These are phyloP conservation scores for Clavariopsis aquatica DNA, from an alignment of 495 filamentous ascomycete genomes.

Conservation along the genomic window DNA sequence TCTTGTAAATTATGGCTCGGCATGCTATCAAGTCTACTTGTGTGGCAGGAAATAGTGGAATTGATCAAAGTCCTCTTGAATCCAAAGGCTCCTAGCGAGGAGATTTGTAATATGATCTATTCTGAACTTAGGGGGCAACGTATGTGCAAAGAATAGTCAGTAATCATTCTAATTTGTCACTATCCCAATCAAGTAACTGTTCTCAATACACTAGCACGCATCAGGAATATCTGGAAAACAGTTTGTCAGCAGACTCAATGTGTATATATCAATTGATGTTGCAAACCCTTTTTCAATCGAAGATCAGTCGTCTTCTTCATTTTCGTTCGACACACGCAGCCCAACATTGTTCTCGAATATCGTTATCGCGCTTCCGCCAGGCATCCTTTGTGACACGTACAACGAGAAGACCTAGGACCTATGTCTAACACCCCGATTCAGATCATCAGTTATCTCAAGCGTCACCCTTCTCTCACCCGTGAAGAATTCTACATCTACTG, in stretches of 20 bases:
- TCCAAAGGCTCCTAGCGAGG: too few species aligned
- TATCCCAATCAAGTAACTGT: neutral
- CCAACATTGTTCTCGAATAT: too few species aligned
- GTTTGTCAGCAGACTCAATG: neutral
- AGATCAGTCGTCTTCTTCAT: too few species aligned
- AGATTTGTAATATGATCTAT: too few species aligned
- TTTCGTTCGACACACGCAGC: too few species aligned
- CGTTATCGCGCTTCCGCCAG: too few species aligned
- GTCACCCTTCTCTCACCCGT: slow-evolving; percentile 11
- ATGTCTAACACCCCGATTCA: slow-evolving; percentile 4
- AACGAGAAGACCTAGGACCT: neutral
- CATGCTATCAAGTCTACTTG: too few species aligned
- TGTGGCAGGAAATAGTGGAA: too few species aligned
- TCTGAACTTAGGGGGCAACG: too few species aligned
- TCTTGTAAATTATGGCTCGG: too few species aligned
- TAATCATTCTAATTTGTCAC: neutral
- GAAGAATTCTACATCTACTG: slow-evolving; percentile 23
- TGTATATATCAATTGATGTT: neutral
- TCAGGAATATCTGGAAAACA: neutral
- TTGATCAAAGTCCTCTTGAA: too few species aligned
- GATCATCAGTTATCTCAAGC: slow-evolving; percentile 23
- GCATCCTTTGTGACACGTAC: too few species aligned
- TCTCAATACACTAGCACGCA: neutral
- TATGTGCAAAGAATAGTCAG: neutral
- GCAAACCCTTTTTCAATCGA: neutral